Evolutionary conservation across 495 filamentous ascomycete species (phyloP).

Genomic region (Podospora conica): DNA sequence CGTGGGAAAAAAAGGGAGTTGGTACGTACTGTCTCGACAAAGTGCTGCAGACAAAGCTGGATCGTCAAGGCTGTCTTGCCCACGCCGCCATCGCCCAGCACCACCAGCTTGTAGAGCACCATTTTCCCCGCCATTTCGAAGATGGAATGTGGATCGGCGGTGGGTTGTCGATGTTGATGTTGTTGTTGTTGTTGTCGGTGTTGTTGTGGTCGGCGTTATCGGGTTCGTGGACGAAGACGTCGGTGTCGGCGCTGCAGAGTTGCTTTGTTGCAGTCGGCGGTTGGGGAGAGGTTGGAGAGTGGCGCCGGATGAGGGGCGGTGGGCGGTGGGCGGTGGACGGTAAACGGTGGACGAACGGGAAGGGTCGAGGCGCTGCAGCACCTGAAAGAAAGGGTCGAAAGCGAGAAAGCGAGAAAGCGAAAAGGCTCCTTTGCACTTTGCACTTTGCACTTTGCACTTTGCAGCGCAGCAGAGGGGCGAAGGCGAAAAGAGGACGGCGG

Average conservation of each 20-base stretch:
- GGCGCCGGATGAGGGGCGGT: slow-evolving; percentile 12
- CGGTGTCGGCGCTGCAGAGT: too few relatives aligned
- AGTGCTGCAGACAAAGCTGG: slow-evolving; percentile 69
- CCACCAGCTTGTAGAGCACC: slow-evolving; percentile 98
- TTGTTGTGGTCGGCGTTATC: background rate
- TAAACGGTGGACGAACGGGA: background rate
- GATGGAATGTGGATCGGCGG: slow-evolving; percentile 12
- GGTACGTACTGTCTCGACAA: slow-evolving; percentile 50
- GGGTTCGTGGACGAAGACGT: slow-evolving; percentile 1
- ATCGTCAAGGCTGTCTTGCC: slow-evolving; percentile 98
- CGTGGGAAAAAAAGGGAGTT: slow-evolving; percentile 4
- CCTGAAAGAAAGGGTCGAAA: too few relatives aligned
- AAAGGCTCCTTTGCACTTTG: too few relatives aligned
- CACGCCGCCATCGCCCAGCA: slow-evolving; percentile 72
- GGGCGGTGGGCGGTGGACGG: background rate
- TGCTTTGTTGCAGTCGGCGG: slow-evolving; percentile 8
- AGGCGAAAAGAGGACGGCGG: background rate
- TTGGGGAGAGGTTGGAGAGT: slow-evolving; percentile 4
- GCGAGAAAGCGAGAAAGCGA: too few relatives aligned
- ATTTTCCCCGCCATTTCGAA: slow-evolving; percentile 63
- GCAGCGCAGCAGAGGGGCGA: background rate
- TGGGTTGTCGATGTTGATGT: background rate
- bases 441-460: too few relatives aligned
- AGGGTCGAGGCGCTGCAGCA: background rate
- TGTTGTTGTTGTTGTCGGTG: too few relatives aligned